These are phyloP conservation scores for Lecanosticta acicola DNA, from an alignment of 2,329 filamentous ascomycete genomes.

Conservation along the genomic window DNA sequence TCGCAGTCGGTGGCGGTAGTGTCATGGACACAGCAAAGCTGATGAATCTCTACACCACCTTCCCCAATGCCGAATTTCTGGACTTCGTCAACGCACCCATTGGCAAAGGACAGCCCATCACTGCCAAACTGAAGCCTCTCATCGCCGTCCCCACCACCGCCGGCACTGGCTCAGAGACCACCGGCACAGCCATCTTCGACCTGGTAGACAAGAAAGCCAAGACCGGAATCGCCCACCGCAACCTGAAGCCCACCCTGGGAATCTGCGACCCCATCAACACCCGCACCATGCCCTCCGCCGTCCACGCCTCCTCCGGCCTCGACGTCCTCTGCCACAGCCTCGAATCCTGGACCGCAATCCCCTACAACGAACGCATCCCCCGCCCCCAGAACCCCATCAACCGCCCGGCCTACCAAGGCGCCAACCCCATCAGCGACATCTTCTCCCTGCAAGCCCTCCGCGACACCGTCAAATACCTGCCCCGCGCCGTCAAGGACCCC, in stretches of 20 bases:
- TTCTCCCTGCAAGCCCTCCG: constrained; percentile 84
- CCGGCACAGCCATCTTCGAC: constrained; percentile 96
- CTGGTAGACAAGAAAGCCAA: constrained; percentile 84
- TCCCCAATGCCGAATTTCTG: constrained; percentile 86
- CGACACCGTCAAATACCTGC: constrained; percentile 85
- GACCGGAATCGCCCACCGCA: constrained; percentile 91
- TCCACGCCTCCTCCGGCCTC: constrained; percentile 84
- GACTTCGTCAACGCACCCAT: constrained; percentile 97
- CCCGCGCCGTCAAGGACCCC: constrained; percentile 76
- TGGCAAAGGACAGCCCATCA: constrained; percentile 74
- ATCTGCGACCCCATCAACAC: constrained; percentile 87
- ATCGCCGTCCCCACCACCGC: constrained; percentile 82
- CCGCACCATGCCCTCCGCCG: constrained; percentile 87
- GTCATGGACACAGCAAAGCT: constrained; percentile 98
- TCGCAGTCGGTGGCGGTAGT: constrained; percentile 86
- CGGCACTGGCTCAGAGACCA: constrained; percentile 87
- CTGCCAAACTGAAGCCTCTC: constrained; percentile 64
- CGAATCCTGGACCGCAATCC: constrained; percentile 97
- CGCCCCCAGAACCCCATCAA: constrained; percentile 84
- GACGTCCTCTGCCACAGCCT: constrained; percentile 94
- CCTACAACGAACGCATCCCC: constrained; percentile 78
- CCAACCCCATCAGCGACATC: constrained; percentile 95
- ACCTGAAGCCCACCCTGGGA: constrained; percentile 89
- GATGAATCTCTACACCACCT: constrained; percentile 93
- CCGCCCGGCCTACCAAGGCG: constrained; percentile 89